Base-by-base conservation (phyloP, 257 asterid species). In the Solanum chilense region DNA sequence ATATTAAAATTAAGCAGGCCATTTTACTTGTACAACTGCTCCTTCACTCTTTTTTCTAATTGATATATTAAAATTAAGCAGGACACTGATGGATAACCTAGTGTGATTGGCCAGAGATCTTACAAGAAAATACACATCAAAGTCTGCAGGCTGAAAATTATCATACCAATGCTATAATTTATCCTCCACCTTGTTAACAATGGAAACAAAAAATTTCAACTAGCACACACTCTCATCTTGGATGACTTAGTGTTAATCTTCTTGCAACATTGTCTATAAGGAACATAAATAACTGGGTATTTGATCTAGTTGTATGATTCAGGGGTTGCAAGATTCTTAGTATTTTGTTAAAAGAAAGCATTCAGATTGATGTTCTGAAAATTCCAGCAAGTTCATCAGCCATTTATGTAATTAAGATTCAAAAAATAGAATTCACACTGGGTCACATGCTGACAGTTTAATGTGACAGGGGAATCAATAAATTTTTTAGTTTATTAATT, bases 271-370 rank as follows among this genome's bases (percentile, higher is more conserved):
- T 44, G 35, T 76, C 62, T 15, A 25, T 21, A 25, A 25, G 83
- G 62, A 77, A 77, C 39, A 42, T 14, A 42, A 77, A 39, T 27
- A 5, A 15, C 35, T 10, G 96, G 94, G 94, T 94, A 93, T 91
- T 92, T 92, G 97, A 97, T 93, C 95, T 92, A 92, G 96, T 92
- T 95, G 95, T 90, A 95, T 91, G 95, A 93, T 94, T 94, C 98
- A 89, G 69, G 93, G 96, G 95, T 91, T 91, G 95, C 93, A 62
- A 13, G 75, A 62, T 62, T 56, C 47, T 84, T 41, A 31, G n/a
- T 41, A 37, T 58, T 77, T 44, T 62, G 60, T 66, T 83, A 18
- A 18, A 52, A 52, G 2, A 78, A 25, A 23, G 33, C 84, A 47
- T 25, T 27, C 11, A 47, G 66, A 45, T 78, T 78, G 64, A 27